Base-by-base conservation (phyloP, 2,329 filamentous ascomycete species). In the Cladophialophora carrionii region DNA sequence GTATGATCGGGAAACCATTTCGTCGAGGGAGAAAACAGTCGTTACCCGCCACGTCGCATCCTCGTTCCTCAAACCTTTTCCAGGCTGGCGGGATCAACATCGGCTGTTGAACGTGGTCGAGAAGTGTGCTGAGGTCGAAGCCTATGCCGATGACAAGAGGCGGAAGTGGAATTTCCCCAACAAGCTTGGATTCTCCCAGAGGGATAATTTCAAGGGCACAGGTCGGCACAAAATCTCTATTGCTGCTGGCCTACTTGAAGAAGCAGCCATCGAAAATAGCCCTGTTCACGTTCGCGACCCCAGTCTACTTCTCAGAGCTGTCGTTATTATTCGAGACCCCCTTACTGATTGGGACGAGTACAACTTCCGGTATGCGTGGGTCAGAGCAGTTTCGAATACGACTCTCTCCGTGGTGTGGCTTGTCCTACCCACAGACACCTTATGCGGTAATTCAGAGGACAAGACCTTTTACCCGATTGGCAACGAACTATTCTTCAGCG, bases 401-500 rank as follows among this genome's bases (percentile, higher is more conserved):
- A 61, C 20, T 2, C 70, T 92, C 10, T 83, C 88, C 61, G 84
- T 92, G 0, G 81, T 90, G 0, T 95, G 90, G 90, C 79, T 95
- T 0, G 94, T 93, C 70, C 81, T 84, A 1, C 84, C 90, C 0
- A 79, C 81, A 0, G 88, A 95, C 61, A 95, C 91, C 0, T 84
- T 88, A 0, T 90, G 92, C 51, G 84, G 82, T 0, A 77, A 83
- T 31, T n/a, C 22, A 34, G 29, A 31, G 5, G 87, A 88, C 76
- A 82, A 82, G 2, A 46, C 48, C 4, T 62, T 62, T 9, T 96
- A 94, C 70, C 88, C 88, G 0, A 88, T 86, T 75, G 67, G 77
- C 0, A 90, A 92, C 58, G 91, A 96, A 75, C 76, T 95, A 0
- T 95, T 95, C 67, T 76, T 94, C 0, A 91, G 88, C 0, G 85